phyloP scores from a whole-genome alignment of 2,329 filamentous ascomycete species.

The Colletotrichum lentis region DNA sequence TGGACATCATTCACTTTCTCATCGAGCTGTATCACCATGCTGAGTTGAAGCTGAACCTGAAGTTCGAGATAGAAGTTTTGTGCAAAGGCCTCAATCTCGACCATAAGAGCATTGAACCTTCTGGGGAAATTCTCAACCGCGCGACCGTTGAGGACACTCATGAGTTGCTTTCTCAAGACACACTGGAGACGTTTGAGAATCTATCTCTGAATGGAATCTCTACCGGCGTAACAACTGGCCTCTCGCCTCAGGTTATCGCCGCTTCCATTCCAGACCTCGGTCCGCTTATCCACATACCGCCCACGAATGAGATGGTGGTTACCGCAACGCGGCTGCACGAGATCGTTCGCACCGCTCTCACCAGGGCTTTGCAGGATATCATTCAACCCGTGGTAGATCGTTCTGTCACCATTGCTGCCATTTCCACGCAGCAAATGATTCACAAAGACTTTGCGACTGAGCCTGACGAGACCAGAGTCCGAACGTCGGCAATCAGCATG shows the following conservation, averaged over 20 bases:
- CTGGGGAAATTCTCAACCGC: slow-evolving; percentile 83
- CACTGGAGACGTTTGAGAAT: slow-evolving; percentile 83
- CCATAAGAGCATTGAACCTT: slow-evolving; percentile 88
- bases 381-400: slow-evolving; percentile 97
- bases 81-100: slow-evolving; percentile 94
- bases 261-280: slow-evolving; percentile 86
- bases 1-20: slow-evolving; percentile 91
- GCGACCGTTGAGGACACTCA: slow-evolving; percentile 68
- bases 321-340: slow-evolving; percentile 72
- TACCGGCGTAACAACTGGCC: slow-evolving; percentile 72
- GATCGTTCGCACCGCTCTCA: slow-evolving; percentile 87
- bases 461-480: slow-evolving; percentile 84
- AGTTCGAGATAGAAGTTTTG: slow-evolving; percentile 97
- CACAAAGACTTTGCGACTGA: slow-evolving; percentile 97
- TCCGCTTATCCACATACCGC: slow-evolving; percentile 80
- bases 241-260: slow-evolving; percentile 80
- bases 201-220: slow-evolving; percentile 79
- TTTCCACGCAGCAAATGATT: slow-evolving; percentile 94
- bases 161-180: slow-evolving; percentile 70
- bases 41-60: slow-evolving; percentile 93
- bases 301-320: slow-evolving; percentile 80
- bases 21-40: slow-evolving; percentile 94
- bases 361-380: slow-evolving; percentile 91
- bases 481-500: slow-evolving; percentile 88
- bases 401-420: slow-evolving; percentile 96